Percentiles rank a stretch among this genome's conserved stretches.
Evolutionary conservation across 2,329 filamentous ascomycete species (phyloP).

Genomic region (Alternaria sp.): DNA sequence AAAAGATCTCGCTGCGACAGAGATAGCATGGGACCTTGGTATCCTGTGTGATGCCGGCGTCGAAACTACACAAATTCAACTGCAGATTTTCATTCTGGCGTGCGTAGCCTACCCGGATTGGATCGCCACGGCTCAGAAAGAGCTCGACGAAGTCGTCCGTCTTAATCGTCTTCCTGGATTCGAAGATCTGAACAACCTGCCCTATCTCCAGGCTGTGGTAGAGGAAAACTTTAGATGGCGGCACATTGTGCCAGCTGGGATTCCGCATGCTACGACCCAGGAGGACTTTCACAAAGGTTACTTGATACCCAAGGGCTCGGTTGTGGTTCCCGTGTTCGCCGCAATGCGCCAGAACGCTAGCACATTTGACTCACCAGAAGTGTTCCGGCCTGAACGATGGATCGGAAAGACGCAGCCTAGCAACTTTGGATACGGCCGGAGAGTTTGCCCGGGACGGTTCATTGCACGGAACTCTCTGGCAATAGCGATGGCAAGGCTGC

Average conservation of each 20-base stretch:
- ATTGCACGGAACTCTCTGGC: constrained; percentile 36
- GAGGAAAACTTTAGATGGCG: constrained; percentile 44
- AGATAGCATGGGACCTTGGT: constrained; percentile 25
- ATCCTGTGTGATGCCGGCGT: constrained; percentile 27
- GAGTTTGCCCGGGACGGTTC: constrained; percentile 50
- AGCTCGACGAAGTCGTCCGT: constrained; percentile 30
- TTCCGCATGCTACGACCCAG: constrained; percentile 53
- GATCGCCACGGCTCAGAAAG: neutral
- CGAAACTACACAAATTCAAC: constrained; percentile 22
- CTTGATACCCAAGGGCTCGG: constrained; percentile 52
- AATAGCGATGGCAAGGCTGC: constrained; percentile 31
- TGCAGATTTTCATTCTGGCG: constrained; percentile 26
- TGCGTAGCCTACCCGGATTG: constrained; percentile 19
- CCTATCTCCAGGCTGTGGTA: constrained; percentile 35
- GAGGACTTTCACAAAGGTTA: constrained; percentile 58
- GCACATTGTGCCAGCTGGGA: constrained; percentile 47
- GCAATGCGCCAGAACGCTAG: constrained; percentile 40
- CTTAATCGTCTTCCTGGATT: constrained; percentile 21
- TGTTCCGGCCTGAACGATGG: constrained; percentile 48
- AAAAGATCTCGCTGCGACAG: constrained; percentile 16
- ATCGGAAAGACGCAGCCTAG: constrained; percentile 17
- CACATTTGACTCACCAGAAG: constrained; percentile 35
- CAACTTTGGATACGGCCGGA: constrained; percentile 59
- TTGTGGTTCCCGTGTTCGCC: constrained; percentile 43
- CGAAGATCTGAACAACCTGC: constrained; percentile 31